These are phyloP conservation scores for Remersonia thermophila DNA, from an alignment of 2,329 filamentous ascomycete species.

Conservation along the genomic window DNA sequence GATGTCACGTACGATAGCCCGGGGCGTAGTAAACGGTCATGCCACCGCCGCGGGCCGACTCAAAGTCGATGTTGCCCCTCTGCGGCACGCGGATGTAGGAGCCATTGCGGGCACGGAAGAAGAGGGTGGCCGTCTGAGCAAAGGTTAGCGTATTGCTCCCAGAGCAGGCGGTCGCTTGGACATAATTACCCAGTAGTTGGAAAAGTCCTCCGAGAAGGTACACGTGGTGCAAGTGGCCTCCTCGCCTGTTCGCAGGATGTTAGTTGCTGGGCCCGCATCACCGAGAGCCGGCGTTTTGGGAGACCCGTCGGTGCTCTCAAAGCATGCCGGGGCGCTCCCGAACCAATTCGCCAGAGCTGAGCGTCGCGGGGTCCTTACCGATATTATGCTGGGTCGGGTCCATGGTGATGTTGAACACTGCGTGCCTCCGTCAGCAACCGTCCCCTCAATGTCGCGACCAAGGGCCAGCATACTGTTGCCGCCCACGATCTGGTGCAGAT, in stretches of 20 bases:
- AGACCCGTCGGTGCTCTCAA: too few relatives aligned
- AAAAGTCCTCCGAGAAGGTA: slow-evolving; percentile 12
- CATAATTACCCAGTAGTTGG: slow-evolving; percentile 9
- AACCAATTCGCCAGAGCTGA: too few relatives aligned
- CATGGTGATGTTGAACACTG: slow-evolving; percentile 12
- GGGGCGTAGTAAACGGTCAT: slow-evolving; percentile 9
- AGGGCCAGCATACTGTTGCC: slow-evolving; percentile 6
- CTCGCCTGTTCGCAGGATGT: neutral
- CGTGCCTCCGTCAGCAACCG: too few relatives aligned
- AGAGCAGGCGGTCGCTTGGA: too few relatives aligned
- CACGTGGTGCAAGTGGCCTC: slow-evolving; percentile 12
- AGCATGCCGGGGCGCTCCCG: too few relatives aligned
- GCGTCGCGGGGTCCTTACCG: too few relatives aligned
- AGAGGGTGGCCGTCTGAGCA: slow-evolving; percentile 6
- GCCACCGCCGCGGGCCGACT: slow-evolving; percentile 9
- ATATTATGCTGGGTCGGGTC: slow-evolving; percentile 11
- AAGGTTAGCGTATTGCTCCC: too few relatives aligned
- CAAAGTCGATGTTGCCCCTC: slow-evolving; percentile 11
- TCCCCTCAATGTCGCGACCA: too few relatives aligned
- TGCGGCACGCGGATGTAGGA: slow-evolving; percentile 9
- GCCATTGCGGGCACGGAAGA: slow-evolving; percentile 13
- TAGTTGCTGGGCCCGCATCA: too few relatives aligned
- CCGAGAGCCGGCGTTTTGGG: too few relatives aligned
- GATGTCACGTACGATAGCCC: neutral
- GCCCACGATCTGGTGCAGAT: slow-evolving; percentile 11